phyloP scores from a whole-genome alignment of 495 filamentous ascomycete species.

The Penicillium cosmopolitanum region DNA sequence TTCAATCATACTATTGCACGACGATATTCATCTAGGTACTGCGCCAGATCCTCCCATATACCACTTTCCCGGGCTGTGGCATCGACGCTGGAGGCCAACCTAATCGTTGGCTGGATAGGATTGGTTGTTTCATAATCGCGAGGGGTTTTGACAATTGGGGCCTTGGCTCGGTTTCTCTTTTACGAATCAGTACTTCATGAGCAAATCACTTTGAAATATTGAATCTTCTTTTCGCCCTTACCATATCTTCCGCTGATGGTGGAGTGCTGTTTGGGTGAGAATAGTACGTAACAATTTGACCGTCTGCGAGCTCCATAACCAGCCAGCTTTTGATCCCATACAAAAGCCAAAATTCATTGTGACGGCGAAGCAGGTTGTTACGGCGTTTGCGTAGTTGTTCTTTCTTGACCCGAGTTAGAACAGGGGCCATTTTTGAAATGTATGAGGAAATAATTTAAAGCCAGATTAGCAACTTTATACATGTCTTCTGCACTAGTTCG shows the following conservation, averaged over 20 bases:
- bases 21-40: too few relatives aligned
- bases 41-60: neutral
- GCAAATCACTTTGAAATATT: neutral
- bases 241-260: slow-evolving; percentile 3
- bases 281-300: slow-evolving; percentile 11
- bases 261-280: slow-evolving; percentile 3
- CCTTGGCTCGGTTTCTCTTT: neutral
- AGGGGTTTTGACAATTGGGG: neutral
- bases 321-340: slow-evolving; percentile 21
- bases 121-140: neutral
- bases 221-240: neutral
- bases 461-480: neutral
- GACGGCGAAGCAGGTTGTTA: slow-evolving; percentile 21
- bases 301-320: slow-evolving; percentile 9
- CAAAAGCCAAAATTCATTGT: slow-evolving; percentile 24
- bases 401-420: slow-evolving; percentile 18
- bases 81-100: too few relatives aligned
- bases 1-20: too few relatives aligned
- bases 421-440: neutral
- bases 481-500: neutral
- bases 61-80: neutral
- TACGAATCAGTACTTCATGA: neutral
- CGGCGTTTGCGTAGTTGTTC: slow-evolving; percentile 26
- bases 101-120: too few relatives aligned
- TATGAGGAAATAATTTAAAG: neutral